These are phyloP conservation scores for Cladophialophora yegresii DNA, from an alignment of 2,329 filamentous ascomycete genomes.

Conservation along the genomic window DNA sequence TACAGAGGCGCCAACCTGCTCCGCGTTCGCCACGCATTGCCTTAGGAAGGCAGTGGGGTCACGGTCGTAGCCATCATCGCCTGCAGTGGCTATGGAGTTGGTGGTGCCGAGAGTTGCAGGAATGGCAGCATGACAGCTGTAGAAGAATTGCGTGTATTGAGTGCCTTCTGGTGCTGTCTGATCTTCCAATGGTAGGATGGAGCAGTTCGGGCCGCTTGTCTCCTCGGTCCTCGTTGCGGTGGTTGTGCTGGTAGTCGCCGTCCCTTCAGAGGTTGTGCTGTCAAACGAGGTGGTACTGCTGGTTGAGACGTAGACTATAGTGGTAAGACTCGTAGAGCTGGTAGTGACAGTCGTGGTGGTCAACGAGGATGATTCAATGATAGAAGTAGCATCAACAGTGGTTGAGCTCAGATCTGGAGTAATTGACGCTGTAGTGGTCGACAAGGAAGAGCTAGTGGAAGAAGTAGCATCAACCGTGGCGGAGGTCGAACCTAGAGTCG, in stretches of 20 bases:
- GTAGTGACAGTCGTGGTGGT: not conserved
- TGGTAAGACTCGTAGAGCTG: slow-evolving; percentile 6
- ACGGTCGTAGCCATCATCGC: not conserved
- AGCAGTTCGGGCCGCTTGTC: slow-evolving; percentile 16
- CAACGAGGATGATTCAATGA: not conserved
- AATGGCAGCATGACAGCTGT: slow-evolving; percentile 13
- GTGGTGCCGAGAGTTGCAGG: slow-evolving; percentile 6
- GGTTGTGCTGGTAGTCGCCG: not conserved
- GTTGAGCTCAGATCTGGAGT: not conserved
- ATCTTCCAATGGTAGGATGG: slow-evolving; percentile 13
- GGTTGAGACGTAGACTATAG: slow-evolving; percentile 6
- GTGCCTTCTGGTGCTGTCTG: slow-evolving; percentile 13
- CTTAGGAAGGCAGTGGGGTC: slow-evolving; percentile 12
- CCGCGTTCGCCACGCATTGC: slow-evolving; percentile 14
- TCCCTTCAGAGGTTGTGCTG: slow-evolving; percentile 4
- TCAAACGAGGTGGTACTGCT: not conserved
- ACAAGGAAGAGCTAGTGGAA: not conserved
- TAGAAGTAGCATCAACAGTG: not conserved
- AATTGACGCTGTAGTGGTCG: not conserved
- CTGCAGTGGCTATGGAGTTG: slow-evolving; percentile 8
- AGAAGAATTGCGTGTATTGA: slow-evolving; percentile 19
- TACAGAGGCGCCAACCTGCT: slow-evolving; percentile 7
- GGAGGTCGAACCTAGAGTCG: slow-evolving; percentile 4
- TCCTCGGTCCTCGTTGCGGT: slow-evolving; percentile 9
- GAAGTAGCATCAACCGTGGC: slow-evolving; percentile 1